Conservation (phyloP, 78 protist species). For the Dictyostelium brefeldianum region DNA sequence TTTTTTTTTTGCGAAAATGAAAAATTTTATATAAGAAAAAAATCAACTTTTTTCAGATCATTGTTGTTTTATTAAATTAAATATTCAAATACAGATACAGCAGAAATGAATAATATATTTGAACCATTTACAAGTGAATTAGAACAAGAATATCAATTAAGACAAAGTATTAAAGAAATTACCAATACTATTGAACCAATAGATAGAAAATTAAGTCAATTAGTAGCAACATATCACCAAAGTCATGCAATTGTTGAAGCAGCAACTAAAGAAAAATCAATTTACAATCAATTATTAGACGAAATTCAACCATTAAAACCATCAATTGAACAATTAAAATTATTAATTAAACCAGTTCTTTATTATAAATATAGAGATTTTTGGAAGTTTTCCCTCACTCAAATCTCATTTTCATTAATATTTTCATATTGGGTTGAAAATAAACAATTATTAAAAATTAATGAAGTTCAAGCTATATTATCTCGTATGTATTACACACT, state of each 20-base stretch:
- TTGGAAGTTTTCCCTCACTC: slow-evolving; percentile 48
- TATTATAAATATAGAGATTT: slow-evolving; percentile 70
- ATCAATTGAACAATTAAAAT: slow-evolving; percentile 30
- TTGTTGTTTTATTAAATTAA: neutral
- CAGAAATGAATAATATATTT: slow-evolving; percentile 26
- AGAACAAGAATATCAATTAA: slow-evolving; percentile 52
- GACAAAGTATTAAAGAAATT: slow-evolving; percentile 45
- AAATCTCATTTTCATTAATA: slow-evolving; percentile 36
- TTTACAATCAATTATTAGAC: neutral
- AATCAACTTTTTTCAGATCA: no score
- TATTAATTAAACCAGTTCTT: slow-evolving; percentile 25
- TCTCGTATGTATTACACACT: slow-evolving; percentile 41
- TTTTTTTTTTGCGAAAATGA: no score
- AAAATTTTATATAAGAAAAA: no score
- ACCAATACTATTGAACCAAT: slow-evolving; percentile 36
- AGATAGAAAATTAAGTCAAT: slow-evolving; percentile 16
- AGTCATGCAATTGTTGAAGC: neutral
- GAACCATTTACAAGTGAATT: slow-evolving; percentile 19
- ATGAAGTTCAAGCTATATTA: slow-evolving; percentile 28
- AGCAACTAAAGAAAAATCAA: neutral
- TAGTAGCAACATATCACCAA: slow-evolving; percentile 45
- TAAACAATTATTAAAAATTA: slow-evolving; percentile 22
- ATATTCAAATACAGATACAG: neutral
- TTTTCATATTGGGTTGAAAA: slow-evolving; percentile 58
- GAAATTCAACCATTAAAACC: slow-evolving; percentile 13